Evolutionary conservation across 2,329 filamentous ascomycete species (phyloP).

Genomic region (Camptophora hylomeconis): DNA sequence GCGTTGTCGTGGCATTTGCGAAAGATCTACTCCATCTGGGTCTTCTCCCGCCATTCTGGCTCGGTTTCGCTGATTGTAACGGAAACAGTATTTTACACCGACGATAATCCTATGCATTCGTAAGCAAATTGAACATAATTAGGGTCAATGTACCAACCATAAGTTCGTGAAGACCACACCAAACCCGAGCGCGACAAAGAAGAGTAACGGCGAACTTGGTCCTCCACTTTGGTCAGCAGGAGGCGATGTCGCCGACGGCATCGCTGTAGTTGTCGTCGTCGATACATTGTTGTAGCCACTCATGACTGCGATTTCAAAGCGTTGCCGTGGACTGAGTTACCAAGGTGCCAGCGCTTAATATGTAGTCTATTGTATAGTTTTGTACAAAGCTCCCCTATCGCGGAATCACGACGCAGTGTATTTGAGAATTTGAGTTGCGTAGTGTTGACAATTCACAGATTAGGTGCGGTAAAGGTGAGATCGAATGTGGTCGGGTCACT

Average conservation of each 20-base stretch:
- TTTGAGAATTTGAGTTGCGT: too few relatives aligned
- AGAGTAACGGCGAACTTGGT: constrained; percentile 62
- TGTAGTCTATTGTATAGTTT: too few relatives aligned
- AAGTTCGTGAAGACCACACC: constrained; percentile 97
- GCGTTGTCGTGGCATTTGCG: constrained; percentile 73
- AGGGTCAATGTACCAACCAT: constrained; percentile 53
- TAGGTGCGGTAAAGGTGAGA: too few relatives aligned
- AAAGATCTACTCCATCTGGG: constrained; percentile 77
- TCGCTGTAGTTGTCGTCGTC: constrained; percentile 6
- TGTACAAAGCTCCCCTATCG: too few relatives aligned
- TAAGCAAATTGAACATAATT: constrained; percentile 13
- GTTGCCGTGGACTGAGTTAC: too few relatives aligned
- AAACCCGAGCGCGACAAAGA: constrained; percentile 92
- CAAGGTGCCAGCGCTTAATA: too few relatives aligned
- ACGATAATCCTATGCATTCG: constrained; percentile 74
- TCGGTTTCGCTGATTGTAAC: constrained; percentile 90
- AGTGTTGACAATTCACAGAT: too few relatives aligned
- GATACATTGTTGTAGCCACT: too few relatives aligned
- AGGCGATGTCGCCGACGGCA: constrained; percentile 15
- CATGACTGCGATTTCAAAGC: too few relatives aligned
- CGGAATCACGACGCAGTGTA: too few relatives aligned
- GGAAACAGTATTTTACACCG: constrained; percentile 97
- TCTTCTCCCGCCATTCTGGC: constrained; percentile 63
- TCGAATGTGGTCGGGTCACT: too few relatives aligned
- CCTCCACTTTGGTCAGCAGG: constrained; percentile 22